phyloP scores from a whole-genome alignment of 2,329 filamentous ascomycete species.

The Ceratocystis cacaofunesta region DNA sequence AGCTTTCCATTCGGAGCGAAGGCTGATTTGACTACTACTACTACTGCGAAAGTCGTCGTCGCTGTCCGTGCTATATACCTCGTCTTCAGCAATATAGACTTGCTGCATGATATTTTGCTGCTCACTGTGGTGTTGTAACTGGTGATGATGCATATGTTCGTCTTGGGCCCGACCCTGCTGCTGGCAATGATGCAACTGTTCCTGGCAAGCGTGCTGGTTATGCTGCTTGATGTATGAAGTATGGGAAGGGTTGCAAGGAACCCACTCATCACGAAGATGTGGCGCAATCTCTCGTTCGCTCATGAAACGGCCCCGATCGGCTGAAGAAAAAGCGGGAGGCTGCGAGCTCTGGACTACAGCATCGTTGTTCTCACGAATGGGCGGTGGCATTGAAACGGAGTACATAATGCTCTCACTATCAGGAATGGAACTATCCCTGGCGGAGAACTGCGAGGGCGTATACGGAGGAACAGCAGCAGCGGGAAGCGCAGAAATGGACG shows the following conservation, averaged over 20 bases:
- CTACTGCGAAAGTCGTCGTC: not conserved
- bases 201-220: not conserved
- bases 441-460: not conserved
- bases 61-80: constrained; percentile 9
- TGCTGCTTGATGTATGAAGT: not conserved
- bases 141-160: not conserved
- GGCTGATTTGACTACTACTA: constrained; percentile 6
- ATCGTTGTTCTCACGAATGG: not conserved
- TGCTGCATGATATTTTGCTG: not conserved
- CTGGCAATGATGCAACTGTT: not conserved
- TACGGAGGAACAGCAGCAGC: not conserved
- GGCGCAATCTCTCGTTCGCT: not conserved
- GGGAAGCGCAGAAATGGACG: not conserved
- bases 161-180: not conserved
- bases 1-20: constrained; percentile 8
- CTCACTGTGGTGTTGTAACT: not conserved
- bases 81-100: constrained; percentile 8
- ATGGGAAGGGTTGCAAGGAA: not conserved
- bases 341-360: not conserved
- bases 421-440: not conserved
- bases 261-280: not conserved
- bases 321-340: not conserved
- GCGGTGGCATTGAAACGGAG: not conserved
- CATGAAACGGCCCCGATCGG: not conserved
- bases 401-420: constrained; percentile 11